Evolutionary conservation across 2,329 filamentous ascomycete genomes (phyloP).

Genomic region (Neopestalotiopsis clavispora): DNA sequence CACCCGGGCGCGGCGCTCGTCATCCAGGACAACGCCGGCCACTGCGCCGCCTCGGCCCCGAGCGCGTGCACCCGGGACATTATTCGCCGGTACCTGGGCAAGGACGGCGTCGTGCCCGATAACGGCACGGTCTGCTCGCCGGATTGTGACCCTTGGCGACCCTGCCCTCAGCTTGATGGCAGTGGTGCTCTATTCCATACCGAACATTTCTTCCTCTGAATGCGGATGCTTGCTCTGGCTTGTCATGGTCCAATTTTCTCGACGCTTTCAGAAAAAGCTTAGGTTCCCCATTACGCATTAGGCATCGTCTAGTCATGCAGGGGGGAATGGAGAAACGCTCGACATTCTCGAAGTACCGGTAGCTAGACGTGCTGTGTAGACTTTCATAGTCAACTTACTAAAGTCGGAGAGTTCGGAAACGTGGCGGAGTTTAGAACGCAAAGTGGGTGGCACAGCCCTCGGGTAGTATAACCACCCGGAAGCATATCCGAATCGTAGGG

Average conservation of each 20-base stretch:
- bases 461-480: neutral
- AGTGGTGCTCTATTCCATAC: too few species aligned
- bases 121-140: neutral
- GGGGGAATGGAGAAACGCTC: too few species aligned
- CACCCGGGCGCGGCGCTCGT: constrained; percentile 26
- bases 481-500: neutral
- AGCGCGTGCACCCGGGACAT: constrained; percentile 18
- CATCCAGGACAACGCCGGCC: constrained; percentile 27
- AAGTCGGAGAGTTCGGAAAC: neutral
- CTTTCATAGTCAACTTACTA: neutral
- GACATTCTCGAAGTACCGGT: neutral
- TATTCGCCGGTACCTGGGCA: constrained; percentile 5
- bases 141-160: constrained; percentile 10
- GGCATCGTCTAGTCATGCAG: neutral
- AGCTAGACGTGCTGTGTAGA: neutral
- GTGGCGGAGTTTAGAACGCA: neutral
- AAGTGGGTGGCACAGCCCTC: neutral
- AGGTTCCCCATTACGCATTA: neutral
- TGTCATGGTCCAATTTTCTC: neutral
- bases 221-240: neutral
- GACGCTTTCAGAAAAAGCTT: neutral
- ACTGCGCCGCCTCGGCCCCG: constrained; percentile 16
- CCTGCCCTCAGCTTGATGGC: too few species aligned
- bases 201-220: too few species aligned
- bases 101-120: neutral